Evolutionary conservation across 805 yeast species (phyloP), one percentile per base, ranked within the genome.

Genomic region (Spathaspora passalidarum): DNA sequence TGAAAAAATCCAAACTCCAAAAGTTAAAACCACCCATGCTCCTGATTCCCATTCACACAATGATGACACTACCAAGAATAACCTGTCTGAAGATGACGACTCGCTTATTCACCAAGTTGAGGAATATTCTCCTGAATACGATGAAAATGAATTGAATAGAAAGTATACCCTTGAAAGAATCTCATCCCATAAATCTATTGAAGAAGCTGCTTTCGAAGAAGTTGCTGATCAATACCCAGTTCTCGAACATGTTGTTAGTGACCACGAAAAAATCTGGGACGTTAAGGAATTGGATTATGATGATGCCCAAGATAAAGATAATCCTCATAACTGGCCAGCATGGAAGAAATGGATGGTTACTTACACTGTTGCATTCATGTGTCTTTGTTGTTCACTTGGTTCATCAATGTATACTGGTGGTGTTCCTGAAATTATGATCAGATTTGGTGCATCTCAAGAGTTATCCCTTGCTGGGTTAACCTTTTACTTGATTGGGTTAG

Each of bases 371-470:
- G 89, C 90, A 2, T 48, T 69, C 18, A 67, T 81, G 40, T 85
- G 91, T 70, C 70, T 86, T 29, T 85, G 81, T 26, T 84, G 84
- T 25, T 80, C 90, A 0, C 75, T 86, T 60, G 92, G 94, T 19
- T 83, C 91, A 0, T 86, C 92, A 0, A 68, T 86, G 45, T 86
- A 73, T 55, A 86, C 84, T 20, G 74, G 79, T 46, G 86, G 90
- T 48, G 75, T 84, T 1, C 76, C 80, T 2, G 82, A 79, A 49
- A 61, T 86, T 56, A 62, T 66, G 55, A 47, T 45, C 1, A 59
- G 68, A 48, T 77, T 84, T 60, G 68, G 71, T n/a, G 73, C 76
- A 10, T 78, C 82, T 9, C 77, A 81, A 60, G 82, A 82, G 35
- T 69, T 86, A 48, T 83, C 79, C 10, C 57, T 86, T 25, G 65